These are phyloP conservation scores for Ogataea methanolica DNA, from an alignment of 805 yeast genomes.

Conservation along the genomic window DNA sequence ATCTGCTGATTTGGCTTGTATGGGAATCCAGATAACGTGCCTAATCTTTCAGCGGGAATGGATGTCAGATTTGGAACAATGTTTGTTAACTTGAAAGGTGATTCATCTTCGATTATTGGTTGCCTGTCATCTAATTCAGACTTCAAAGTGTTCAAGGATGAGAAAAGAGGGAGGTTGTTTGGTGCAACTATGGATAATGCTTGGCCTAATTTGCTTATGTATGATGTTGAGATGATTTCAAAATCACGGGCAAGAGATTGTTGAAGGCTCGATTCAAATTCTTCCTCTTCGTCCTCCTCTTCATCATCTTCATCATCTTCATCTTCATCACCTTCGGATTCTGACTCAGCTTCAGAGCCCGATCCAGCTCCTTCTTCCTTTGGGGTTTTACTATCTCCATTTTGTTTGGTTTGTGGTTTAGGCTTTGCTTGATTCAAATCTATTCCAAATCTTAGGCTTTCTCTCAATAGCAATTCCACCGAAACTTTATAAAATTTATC, in stretches of 20 bases:
- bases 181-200: constrained; percentile 55
- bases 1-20: constrained; percentile 8
- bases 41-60: constrained; percentile 36
- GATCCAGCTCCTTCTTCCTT: constrained; percentile 7
- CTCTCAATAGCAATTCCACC: constrained; percentile 60
- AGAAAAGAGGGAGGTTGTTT: constrained; percentile 71
- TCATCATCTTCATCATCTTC: constrained; percentile 3
- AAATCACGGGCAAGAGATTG: constrained; percentile 52
- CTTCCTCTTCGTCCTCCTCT: constrained; percentile 8
- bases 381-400: neutral
- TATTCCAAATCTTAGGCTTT: constrained; percentile 43
- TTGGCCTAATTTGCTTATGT: constrained; percentile 55
- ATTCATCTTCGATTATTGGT: constrained; percentile 51
- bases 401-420: neutral
- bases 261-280: constrained; percentile 27
- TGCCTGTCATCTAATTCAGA: constrained; percentile 75
- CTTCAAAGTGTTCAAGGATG: constrained; percentile 58
- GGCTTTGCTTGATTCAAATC: constrained; percentile 6
- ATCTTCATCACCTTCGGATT: constrained; percentile 3
- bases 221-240: constrained; percentile 50
- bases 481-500: constrained; percentile 62
- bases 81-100: constrained; percentile 58
- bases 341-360: constrained; percentile 20
- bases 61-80: constrained; percentile 52
- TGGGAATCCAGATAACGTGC: constrained; percentile 38